These are phyloP conservation scores for Trichoderma reesei DNA, from an alignment of 495 filamentous ascomycete species.

Conservation along the genomic window DNA sequence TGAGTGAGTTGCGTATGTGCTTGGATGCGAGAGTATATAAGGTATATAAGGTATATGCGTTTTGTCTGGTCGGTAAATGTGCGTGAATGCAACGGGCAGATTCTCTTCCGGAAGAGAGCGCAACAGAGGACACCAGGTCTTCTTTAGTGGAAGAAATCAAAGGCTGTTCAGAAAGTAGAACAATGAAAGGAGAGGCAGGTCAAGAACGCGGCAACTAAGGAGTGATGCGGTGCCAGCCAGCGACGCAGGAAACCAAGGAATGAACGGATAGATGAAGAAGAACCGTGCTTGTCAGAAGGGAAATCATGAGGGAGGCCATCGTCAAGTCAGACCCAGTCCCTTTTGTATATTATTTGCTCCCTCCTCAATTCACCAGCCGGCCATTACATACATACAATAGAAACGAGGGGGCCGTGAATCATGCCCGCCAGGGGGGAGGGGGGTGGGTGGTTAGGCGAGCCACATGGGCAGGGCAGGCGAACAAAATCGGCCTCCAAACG, in stretches of 20 bases:
- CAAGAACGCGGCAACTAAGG: not conserved
- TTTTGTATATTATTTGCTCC: not conserved
- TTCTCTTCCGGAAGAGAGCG: too few relatives aligned
- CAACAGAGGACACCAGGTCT: not conserved
- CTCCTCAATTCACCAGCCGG: too few relatives aligned
- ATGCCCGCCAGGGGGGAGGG: not conserved
- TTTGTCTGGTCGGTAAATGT: too few relatives aligned
- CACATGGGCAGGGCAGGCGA: too few relatives aligned
- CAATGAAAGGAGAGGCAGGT: not conserved
- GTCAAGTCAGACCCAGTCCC: not conserved
- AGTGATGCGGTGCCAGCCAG: not conserved
- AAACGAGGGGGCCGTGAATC: conserved; percentile 4
- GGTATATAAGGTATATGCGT: too few relatives aligned
- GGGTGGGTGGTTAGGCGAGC: too few relatives aligned
- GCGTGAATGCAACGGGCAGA: too few relatives aligned
- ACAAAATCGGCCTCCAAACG: too few relatives aligned
- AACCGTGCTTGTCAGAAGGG: not conserved
- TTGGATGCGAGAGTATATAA: not conserved
- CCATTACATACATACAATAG: not conserved
- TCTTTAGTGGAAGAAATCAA: too few relatives aligned
- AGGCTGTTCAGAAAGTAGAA: not conserved
- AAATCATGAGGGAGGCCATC: not conserved
- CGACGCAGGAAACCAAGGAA: conserved; percentile 2
- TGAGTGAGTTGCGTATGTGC: not conserved
- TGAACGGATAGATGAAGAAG: not conserved